Percentiles rank a stretch among this genome's conserved stretches.
Conservation (phyloP, 2,329 filamentous ascomycete genomes). For the Penicillium sp. region DNA sequence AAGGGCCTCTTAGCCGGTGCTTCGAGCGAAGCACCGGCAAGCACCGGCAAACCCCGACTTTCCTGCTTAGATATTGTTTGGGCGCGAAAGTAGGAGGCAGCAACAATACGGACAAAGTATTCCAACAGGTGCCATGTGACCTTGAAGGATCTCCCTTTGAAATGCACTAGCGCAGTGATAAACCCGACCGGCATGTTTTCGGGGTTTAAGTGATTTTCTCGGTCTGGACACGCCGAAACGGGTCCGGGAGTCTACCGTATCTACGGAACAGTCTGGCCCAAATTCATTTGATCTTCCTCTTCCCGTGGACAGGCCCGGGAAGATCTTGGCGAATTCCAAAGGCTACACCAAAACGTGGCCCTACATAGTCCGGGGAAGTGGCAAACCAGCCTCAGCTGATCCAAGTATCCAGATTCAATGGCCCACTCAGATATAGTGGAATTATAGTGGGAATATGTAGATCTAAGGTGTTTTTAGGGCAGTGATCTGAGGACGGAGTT, state of each 20-base stretch:
- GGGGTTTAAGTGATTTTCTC: neutral
- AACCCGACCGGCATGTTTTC: neutral
- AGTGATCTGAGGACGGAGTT: neutral
- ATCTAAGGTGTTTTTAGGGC: neutral
- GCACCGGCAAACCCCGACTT: neutral
- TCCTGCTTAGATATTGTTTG: neutral
- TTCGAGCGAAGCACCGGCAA: neutral
- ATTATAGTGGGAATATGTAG: slow-evolving; percentile 5
- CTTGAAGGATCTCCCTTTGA: neutral
- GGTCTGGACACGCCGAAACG: slow-evolving; percentile 12
- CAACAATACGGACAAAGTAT: neutral
- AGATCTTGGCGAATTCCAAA: neutral
- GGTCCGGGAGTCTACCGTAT: slow-evolving; percentile 17
- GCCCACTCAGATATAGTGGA: slow-evolving; percentile 9
- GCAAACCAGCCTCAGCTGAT: slow-evolving; percentile 13
- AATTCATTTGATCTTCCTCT: neutral
- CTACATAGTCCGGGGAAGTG: slow-evolving; percentile 22
- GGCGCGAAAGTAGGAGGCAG: neutral
- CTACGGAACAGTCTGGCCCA: slow-evolving; percentile 20
- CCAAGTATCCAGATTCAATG: slow-evolving; percentile 1
- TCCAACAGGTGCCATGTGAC: neutral
- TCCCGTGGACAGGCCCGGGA: neutral
- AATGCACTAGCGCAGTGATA: slow-evolving; percentile 1
- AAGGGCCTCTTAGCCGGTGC: neutral
- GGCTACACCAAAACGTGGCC: slow-evolving; percentile 13